A percentile compares a stretch with the other conserved stretches of the same genome.
These are phyloP conservation scores for Globisporangium alternatum DNA, from an alignment of 352 stramenopile genomes.

Conservation along the genomic window DNA sequence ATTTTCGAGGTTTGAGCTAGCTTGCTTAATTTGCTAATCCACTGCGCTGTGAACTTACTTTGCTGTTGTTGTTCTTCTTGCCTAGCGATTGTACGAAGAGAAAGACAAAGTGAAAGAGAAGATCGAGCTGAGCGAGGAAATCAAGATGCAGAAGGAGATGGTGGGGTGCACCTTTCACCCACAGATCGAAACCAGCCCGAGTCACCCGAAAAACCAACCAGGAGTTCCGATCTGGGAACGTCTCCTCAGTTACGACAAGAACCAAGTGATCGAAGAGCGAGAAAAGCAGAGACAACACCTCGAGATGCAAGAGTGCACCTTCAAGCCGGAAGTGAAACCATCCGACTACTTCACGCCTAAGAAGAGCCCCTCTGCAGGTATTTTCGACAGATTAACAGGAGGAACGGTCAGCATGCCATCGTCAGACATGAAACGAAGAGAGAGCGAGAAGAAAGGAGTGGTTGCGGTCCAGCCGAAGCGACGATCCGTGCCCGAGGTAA, in stretches of 20 bases:
- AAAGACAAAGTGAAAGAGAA: constrained; percentile 81
- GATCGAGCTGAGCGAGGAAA: constrained; percentile 63
- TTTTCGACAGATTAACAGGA: constrained; percentile 43
- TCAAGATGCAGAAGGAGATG: constrained; percentile 74
- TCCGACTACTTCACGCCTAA: constrained; percentile 42
- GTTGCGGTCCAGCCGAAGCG: constrained; percentile 16
- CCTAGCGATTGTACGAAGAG: constrained; percentile 77
- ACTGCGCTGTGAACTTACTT: constrained; percentile 21
- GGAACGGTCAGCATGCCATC: constrained; percentile 26
- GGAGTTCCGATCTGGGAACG: constrained; percentile 69
- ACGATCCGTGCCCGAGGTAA: constrained; percentile 34
- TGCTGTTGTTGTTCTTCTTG: constrained; percentile 7
- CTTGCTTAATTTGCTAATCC: constrained; percentile 11
- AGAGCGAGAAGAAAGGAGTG: constrained; percentile 23
- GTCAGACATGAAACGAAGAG: constrained; percentile 27
- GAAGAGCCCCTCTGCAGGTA: constrained; percentile 29
- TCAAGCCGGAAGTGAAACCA: constrained; percentile 76
- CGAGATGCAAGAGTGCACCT: constrained; percentile 77
- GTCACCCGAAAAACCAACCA: constrained; percentile 29
- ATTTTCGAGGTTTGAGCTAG: constrained; percentile 70
- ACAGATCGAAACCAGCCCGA: constrained; percentile 45
- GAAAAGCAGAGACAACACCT: constrained; percentile 68
- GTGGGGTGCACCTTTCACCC: constrained; percentile 77
- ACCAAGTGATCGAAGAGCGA: constrained; percentile 72
- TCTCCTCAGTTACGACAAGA: constrained; percentile 73